Percentiles rank a stretch among this genome's conserved stretches.
Conservation (phyloP, 768 basidiomycete genomes). For the Solioccasus polychromus region DNA sequence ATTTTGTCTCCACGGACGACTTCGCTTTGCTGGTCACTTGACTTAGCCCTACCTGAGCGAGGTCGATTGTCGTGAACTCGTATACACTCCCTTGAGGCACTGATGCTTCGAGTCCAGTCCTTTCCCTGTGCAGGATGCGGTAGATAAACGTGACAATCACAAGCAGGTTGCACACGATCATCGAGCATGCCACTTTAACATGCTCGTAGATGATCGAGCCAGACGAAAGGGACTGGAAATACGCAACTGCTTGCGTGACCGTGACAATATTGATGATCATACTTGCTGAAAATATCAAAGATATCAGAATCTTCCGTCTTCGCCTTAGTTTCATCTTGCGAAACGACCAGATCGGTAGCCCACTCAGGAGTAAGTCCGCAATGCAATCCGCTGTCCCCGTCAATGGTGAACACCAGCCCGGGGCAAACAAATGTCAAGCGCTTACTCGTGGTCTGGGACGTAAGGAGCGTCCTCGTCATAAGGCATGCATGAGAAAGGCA, state of each 20-base stretch:
- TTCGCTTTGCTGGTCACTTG: constrained; percentile 2
- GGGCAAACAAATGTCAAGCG: neutral
- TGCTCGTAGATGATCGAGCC: constrained; percentile 21
- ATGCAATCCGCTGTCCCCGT: constrained; percentile 17
- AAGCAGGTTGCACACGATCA: constrained; percentile 13
- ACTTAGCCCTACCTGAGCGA: neutral
- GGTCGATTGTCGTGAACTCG: neutral
- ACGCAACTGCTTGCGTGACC: constrained; percentile 8
- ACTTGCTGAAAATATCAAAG: constrained; percentile 19
- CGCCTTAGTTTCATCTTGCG: constrained; percentile 12
- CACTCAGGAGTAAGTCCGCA: constrained; percentile 19
- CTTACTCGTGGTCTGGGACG: constrained; percentile 24
- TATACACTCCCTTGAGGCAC: neutral
- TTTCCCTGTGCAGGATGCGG: neutral
- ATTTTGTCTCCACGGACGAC: neutral
- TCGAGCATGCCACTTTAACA: constrained; percentile 10
- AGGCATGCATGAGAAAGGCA: constrained; percentile 8
- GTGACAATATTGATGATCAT: constrained; percentile 19
- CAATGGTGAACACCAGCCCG: neutral
- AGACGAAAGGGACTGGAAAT: constrained; percentile 3
- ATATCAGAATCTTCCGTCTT: constrained; percentile 17
- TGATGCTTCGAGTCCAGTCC: neutral
- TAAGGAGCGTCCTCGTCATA: constrained; percentile 2
- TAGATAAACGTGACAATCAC: constrained; percentile 12
- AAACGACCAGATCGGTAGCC: constrained; percentile 19